Conservation (phyloP, 2,329 filamentous ascomycete genomes). For the Aureobasidium vineae region DNA sequence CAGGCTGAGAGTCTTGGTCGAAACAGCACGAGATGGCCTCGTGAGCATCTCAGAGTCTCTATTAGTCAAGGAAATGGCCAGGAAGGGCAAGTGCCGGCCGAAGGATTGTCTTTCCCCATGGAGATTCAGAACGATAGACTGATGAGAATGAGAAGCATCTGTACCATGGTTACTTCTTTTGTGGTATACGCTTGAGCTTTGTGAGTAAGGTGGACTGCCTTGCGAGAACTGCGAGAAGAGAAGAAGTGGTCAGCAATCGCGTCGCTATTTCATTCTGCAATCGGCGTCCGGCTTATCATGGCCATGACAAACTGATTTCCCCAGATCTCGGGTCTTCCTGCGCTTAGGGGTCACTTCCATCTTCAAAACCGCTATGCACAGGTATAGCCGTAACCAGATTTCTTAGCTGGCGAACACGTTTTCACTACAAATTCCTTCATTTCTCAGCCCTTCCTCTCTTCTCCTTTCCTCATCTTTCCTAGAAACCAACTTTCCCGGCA, state of each 20-base stretch:
- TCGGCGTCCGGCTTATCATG: constrained; percentile 12
- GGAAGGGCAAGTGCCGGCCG: constrained; percentile 7
- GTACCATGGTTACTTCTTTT: background rate
- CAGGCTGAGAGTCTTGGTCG: background rate
- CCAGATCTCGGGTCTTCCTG: background rate
- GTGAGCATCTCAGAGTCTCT: constrained; percentile 2
- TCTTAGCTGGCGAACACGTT: constrained; percentile 22
- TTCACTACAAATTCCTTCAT: constrained; percentile 25
- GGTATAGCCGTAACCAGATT: constrained; percentile 10
- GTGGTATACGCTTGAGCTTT: background rate
- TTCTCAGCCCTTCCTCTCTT: constrained; percentile 1
- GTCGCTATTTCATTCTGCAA: background rate
- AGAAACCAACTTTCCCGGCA: background rate
- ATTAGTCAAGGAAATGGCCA: constrained; percentile 23
- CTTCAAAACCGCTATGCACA: constrained; percentile 13
- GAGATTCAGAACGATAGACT: background rate
- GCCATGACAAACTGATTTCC: constrained; percentile 12
- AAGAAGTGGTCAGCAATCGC: background rate
- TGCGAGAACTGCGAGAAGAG: background rate
- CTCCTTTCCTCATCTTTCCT: background rate
- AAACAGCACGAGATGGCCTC: background rate
- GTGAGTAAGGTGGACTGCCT: background rate
- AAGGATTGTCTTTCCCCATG: background rate
- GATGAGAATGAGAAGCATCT: background rate
- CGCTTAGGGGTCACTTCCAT: constrained; percentile 17